Evolutionary conservation across 148 eudicot genomes (phyloP).

Genomic region (Diospyros kaki): DNA sequence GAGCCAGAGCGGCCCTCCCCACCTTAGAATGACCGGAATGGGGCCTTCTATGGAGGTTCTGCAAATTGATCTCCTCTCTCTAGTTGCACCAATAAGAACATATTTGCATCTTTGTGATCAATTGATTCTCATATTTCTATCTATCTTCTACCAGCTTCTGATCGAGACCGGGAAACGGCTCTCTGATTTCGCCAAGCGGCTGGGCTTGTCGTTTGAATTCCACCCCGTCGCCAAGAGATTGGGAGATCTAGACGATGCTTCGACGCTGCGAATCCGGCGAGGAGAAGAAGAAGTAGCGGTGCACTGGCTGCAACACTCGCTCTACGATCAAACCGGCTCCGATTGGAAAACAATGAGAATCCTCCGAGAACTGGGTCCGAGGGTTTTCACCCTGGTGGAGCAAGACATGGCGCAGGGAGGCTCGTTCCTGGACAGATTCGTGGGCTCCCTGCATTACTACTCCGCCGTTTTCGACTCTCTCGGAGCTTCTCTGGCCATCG

Average conservation of each 20-base stretch:
- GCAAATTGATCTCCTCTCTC: no score
- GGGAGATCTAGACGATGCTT: slow-evolving; percentile 23
- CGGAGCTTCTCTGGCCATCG: slow-evolving; percentile 28
- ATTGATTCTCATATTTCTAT: no score
- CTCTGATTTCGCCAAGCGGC: slow-evolving; percentile 37
- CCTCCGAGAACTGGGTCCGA: slow-evolving; percentile 32
- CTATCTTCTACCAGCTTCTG: neutral
- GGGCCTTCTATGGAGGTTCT: slow-evolving; percentile 30
- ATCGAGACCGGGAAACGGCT: slow-evolving; percentile 42
- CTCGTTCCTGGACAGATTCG: slow-evolving; percentile 45
- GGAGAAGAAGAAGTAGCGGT: slow-evolving; percentile 40
- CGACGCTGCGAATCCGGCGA: slow-evolving; percentile 19
- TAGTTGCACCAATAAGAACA: no score
- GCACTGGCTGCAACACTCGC: slow-evolving; percentile 47
- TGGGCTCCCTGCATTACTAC: slow-evolving; percentile 40
- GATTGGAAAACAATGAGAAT: slow-evolving; percentile 46
- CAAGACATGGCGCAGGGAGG: slow-evolving; percentile 45
- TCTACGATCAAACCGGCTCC: slow-evolving; percentile 44
- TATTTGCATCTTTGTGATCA: no score
- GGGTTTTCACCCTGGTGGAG: slow-evolving; percentile 41
- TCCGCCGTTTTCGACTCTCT: slow-evolving; percentile 46
- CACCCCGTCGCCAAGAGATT: slow-evolving; percentile 33
- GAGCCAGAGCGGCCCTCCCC: slow-evolving; percentile 43
- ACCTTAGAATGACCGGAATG: slow-evolving; percentile 41
- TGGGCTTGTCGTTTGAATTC: slow-evolving; percentile 42